Percentiles rank a stretch among this genome's conserved stretches.
These are phyloP conservation scores for Hyaloperonospora brassicae DNA, from an alignment of 352 stramenopile genomes.

Conservation along the genomic window DNA sequence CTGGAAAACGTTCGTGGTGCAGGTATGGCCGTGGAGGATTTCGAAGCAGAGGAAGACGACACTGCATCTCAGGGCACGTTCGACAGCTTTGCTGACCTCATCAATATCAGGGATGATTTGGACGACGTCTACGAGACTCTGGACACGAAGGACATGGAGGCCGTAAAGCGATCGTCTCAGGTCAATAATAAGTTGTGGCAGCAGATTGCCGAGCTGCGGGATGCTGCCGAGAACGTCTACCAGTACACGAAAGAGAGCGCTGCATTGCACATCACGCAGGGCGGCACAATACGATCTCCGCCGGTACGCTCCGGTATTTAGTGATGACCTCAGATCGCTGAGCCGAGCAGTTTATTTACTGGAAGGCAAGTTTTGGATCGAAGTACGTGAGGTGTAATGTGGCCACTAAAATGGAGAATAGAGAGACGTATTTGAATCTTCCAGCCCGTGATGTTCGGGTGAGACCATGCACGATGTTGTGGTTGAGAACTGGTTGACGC, in stretches of 20 bases:
- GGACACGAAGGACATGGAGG: constrained; percentile 35
- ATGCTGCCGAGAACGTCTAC: constrained; percentile 39
- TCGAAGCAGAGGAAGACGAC: constrained; percentile 22
- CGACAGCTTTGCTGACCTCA: constrained; percentile 28
- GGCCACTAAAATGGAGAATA: constrained; percentile 25
- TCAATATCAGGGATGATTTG: constrained; percentile 24
- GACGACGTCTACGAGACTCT: constrained; percentile 35
- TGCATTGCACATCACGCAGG: constrained; percentile 28
- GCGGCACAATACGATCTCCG: constrained; percentile 11
- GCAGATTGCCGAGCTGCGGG: constrained; percentile 40
- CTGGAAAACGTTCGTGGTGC: constrained; percentile 12
- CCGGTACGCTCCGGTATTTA: constrained; percentile 8
- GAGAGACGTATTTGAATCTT: too few species aligned
- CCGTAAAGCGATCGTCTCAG: constrained; percentile 25
- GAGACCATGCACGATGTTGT: too few species aligned
- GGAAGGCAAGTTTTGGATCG: constrained; percentile 20
- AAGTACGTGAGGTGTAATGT: constrained; percentile 1
- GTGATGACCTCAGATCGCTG: constrained; percentile 3
- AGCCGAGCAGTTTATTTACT: constrained; percentile 21
- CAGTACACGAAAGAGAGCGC: constrained; percentile 41
- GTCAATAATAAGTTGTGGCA: constrained; percentile 34
- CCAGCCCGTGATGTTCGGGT: too few species aligned
- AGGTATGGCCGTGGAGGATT: constrained; percentile 5
- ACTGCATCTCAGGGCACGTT: constrained; percentile 22
- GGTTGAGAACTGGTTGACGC: too few species aligned